Base-by-base conservation (phyloP, 192 early-diverging fungal species). In the Coemansia sp. region DNA sequence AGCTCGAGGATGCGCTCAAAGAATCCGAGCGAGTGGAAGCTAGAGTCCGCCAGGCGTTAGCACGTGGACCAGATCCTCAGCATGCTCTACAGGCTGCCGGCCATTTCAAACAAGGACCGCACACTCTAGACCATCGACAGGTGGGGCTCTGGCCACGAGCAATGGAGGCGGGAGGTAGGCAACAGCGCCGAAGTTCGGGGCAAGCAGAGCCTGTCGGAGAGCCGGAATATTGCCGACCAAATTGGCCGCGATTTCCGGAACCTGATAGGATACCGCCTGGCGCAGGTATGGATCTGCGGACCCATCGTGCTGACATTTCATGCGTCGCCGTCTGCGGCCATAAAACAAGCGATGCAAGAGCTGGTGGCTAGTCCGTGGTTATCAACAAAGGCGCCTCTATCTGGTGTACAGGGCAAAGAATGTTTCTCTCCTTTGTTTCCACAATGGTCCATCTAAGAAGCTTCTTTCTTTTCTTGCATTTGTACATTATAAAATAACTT, bases 221-320 rank as follows among this genome's bases (percentile, higher is more conserved):
- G n/a, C 20, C 26, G 16, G 58, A 35, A 21, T 42, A 51, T 74
- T 21, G 62, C 66, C 31, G 63, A 68, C 45, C 72, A 62, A n/a
- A 43, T 80, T 18, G 61, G 61, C 18, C 67, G 59, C 34, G 65
- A 61, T 8, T 66, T 71, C 13, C 68, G 64, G 13, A 70, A 68
- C 10, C 64, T 74, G 12, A 61, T 81, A 18, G 78, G 77, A 3
- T 72, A 75, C 78, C 65, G 70, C 3, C 20, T 66, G 12, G 78
- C 75, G 4, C 72, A 81, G 25, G 66, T 72, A n/a, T 81, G 72
- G 72, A 63, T 49, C 26, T 56, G 63, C 5, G 72, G 78, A 5
- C 64, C 72, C 2, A 53, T 81, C 4, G 46, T 75, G 13, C n/a
- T 81, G 57, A 71, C 78, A 12, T 64, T 81, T 42, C 78, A 66